Percentiles rank a stretch among this genome's conserved stretches.
phyloP scores from a whole-genome alignment of 176 grass and related monocot species.

The Pharus latifolius region DNA sequence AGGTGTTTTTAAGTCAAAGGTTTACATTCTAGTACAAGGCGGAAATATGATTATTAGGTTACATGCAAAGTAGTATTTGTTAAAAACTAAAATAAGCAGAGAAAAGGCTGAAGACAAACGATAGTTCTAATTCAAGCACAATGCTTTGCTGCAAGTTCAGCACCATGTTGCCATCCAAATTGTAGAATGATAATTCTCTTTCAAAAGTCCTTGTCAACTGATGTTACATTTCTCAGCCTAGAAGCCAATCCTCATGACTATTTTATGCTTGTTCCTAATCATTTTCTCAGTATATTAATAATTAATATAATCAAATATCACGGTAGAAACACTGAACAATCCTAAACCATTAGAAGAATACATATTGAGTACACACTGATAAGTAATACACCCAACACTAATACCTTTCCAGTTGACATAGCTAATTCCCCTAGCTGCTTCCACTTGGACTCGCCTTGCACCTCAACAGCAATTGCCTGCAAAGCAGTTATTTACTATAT shows the following conservation, averaged over 20 bases:
- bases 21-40: not conserved
- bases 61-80: not conserved
- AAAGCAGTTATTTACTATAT: slow-evolving; percentile 10
- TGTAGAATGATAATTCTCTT: not conserved
- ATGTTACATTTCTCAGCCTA: not conserved
- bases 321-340: not conserved
- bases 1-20: not conserved
- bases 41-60: not conserved
- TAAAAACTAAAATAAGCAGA: slow-evolving; percentile 1
- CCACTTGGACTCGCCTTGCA: slow-evolving; percentile 96
- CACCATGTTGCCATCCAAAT: not conserved
- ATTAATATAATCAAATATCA: slow-evolving; percentile 3
- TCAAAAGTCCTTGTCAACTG: not conserved
- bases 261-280: not conserved
- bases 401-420: slow-evolving; percentile 89
- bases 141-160: not conserved
- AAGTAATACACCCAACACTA: not conserved
- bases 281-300: not conserved
- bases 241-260: not conserved
- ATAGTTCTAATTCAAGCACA: not conserved
- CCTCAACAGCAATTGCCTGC: slow-evolving; percentile 86
- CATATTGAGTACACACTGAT: not conserved
- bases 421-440: slow-evolving; percentile 90
- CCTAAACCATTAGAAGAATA: not conserved
- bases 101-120: not conserved